A percentile compares a stretch with the other conserved stretches of the same genome.
Evolutionary conservation across 2,329 filamentous ascomycete genomes (phyloP).

Genomic region (Aspergillus candidus): DNA sequence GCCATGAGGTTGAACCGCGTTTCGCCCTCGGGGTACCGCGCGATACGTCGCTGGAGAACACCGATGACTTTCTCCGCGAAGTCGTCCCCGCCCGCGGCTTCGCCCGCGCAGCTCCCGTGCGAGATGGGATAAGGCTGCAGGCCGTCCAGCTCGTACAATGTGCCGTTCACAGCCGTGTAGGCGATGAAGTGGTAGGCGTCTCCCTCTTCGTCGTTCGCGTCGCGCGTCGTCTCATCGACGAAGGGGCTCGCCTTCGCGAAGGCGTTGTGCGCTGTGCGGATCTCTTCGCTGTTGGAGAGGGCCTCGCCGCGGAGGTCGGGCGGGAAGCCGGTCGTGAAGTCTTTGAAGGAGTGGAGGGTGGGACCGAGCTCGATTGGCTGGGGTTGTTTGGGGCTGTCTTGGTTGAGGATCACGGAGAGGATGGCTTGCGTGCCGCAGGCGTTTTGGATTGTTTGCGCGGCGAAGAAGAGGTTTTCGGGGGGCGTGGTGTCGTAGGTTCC

Average conservation of each 20-base stretch:
- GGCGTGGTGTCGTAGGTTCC: slow-evolving; percentile 74
- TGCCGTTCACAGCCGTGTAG: slow-evolving; percentile 74
- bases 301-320: slow-evolving; percentile 67
- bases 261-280: slow-evolving; percentile 78
- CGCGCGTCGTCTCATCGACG: slow-evolving; percentile 76
- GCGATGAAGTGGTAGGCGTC: slow-evolving; percentile 98
- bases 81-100: slow-evolving; percentile 44
- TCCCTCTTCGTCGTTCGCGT: slow-evolving; percentile 62
- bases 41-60: slow-evolving; percentile 79
- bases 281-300: slow-evolving; percentile 63
- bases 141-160: slow-evolving; percentile 90
- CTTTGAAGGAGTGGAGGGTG: slow-evolving; percentile 70
- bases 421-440: slow-evolving; percentile 96
- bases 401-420: slow-evolving; percentile 85
- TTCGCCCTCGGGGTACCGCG: slow-evolving; percentile 76
- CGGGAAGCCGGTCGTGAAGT: slow-evolving; percentile 80
- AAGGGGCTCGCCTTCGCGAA: slow-evolving; percentile 88
- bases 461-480: slow-evolving; percentile 79
- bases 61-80: slow-evolving; percentile 78
- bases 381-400: slow-evolving; percentile 40
- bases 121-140: slow-evolving; percentile 87
- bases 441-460: slow-evolving; percentile 95
- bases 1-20: slow-evolving; percentile 95
- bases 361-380: slow-evolving; percentile 61
- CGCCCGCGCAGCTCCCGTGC: slow-evolving; percentile 61